Evolutionary conservation across 192 early-diverging fungal species (phyloP).

Genomic region (Umbelopsis sp.): DNA sequence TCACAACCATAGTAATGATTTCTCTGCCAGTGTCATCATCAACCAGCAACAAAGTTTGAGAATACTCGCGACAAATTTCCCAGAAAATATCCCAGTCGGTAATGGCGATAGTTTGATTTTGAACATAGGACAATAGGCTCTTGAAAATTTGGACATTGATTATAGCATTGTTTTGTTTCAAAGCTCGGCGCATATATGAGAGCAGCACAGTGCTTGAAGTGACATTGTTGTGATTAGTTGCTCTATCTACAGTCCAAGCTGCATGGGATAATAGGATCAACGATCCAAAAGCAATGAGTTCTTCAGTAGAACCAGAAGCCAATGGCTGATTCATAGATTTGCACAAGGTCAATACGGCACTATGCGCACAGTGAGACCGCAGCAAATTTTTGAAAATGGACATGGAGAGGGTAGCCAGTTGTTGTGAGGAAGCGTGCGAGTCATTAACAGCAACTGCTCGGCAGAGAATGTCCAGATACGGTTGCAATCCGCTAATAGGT

Average conservation of each 20-base stretch:
- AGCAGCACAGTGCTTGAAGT: conserved; percentile 34
- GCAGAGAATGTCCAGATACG: conserved; percentile 57
- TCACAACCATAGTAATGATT: neutral
- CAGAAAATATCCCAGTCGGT: conserved; percentile 43
- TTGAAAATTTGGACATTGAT: conserved; percentile 30
- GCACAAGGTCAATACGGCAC: conserved; percentile 57
- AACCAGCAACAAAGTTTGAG: neutral
- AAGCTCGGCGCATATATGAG: conserved; percentile 33
- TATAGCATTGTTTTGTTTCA: conserved; percentile 12
- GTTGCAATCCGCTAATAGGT: conserved; percentile 45
- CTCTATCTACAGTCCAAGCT: conserved; percentile 50
- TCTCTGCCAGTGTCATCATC: neutral
- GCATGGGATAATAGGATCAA: conserved; percentile 57
- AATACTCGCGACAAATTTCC: conserved; percentile 32
- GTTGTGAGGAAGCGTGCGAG: neutral
- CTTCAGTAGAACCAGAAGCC: conserved; percentile 7
- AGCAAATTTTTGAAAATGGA: conserved; percentile 65
- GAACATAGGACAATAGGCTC: conserved; percentile 14
- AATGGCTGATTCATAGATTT: conserved; percentile 44
- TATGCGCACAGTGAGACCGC: conserved; percentile 64
- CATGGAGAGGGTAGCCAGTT: conserved; percentile 41
- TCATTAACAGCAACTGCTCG: conserved; percentile 33
- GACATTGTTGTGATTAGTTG: conserved; percentile 21
- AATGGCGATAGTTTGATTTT: conserved; percentile 27
- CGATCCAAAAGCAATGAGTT: conserved; percentile 53